A percentile compares a stretch with the other conserved stretches of the same genome.
phyloP scores from a whole-genome alignment of 108 stramenopile species.

The Skeletonema menzelii region DNA sequence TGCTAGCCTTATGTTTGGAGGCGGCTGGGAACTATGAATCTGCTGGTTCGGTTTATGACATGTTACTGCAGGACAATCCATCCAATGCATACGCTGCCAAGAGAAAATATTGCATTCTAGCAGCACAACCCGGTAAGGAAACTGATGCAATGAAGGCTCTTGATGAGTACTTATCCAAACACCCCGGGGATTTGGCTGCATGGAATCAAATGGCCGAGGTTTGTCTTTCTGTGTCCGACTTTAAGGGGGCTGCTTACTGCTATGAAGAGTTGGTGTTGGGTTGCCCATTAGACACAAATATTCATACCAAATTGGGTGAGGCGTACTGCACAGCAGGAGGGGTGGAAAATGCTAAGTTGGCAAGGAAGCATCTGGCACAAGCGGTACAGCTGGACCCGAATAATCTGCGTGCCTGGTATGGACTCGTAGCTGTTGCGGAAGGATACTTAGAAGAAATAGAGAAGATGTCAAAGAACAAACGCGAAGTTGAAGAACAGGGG shows the following conservation, averaged over 20 bases:
- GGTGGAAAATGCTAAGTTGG: constrained; percentile 56
- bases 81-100: constrained; percentile 77
- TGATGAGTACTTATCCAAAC: constrained; percentile 64
- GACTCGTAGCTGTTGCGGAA: constrained; percentile 63
- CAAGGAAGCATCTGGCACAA: constrained; percentile 84
- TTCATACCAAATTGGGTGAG: constrained; percentile 73
- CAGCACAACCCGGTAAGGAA: constrained; percentile 50
- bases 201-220: constrained; percentile 81
- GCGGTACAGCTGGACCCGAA: constrained; percentile 68
- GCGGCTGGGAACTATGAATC: constrained; percentile 56
- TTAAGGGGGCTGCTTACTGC: constrained; percentile 72
- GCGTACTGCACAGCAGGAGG: constrained; percentile 75
- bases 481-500: constrained; percentile 62
- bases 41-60: constrained; percentile 65
- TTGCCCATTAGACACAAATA: constrained; percentile 65
- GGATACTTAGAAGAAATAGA: constrained; percentile 69
- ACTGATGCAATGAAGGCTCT: constrained; percentile 47
- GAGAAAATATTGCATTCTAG: constrained; percentile 74
- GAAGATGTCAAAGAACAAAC: constrained; percentile 29
- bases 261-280: constrained; percentile 80
- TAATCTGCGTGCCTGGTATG: constrained; percentile 71
- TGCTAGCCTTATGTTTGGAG: constrained; percentile 74
- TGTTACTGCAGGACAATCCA: constrained; percentile 67
- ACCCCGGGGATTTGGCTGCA: constrained; percentile 61
- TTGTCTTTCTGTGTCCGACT: constrained; percentile 64